These are phyloP conservation scores for Botryosphaeria dothidea DNA, from an alignment of 2,329 filamentous ascomycete genomes.

Conservation along the genomic window DNA sequence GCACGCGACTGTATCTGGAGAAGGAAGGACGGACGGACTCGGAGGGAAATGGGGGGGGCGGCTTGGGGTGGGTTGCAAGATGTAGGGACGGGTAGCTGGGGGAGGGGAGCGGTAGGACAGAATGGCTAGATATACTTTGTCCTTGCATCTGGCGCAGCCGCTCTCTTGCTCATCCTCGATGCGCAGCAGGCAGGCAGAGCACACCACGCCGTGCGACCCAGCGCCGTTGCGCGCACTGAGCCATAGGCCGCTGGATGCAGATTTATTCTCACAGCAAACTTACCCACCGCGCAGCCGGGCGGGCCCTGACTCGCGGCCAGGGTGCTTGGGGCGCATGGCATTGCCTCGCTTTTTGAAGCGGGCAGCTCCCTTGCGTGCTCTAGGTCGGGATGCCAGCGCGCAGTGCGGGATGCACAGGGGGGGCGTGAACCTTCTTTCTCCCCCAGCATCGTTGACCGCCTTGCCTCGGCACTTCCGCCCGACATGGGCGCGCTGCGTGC, in stretches of 20 bases:
- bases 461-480: slow-evolving; percentile 17
- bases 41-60: not conserved
- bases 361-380: slow-evolving; percentile 9
- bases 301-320: slow-evolving; percentile 15
- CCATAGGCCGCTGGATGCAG: slow-evolving; percentile 12
- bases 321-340: not conserved
- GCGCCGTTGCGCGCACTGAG: slow-evolving; percentile 7
- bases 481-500: not conserved
- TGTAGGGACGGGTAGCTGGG: slow-evolving; percentile 16
- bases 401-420: slow-evolving; percentile 6
- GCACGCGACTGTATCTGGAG: not conserved
- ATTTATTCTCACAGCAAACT: slow-evolving; percentile 16
- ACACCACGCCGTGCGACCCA: slow-evolving; percentile 16
- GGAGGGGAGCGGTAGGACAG: slow-evolving; percentile 17
- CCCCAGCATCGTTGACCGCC: slow-evolving; percentile 6
- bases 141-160: slow-evolving; percentile 17
- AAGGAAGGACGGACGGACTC: not conserved
- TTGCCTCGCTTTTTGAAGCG: slow-evolving; percentile 13
- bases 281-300: not conserved
- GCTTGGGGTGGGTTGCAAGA: slow-evolving; percentile 6
- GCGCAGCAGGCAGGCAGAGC: slow-evolving; percentile 16
- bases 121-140: slow-evolving; percentile 19
- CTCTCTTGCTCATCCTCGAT: slow-evolving; percentile 4
- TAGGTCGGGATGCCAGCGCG: not conserved
- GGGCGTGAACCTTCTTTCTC: slow-evolving; percentile 17